Conservation (phyloP, 225 moss, liverwort and hornwort genomes). For the Takakia lepidozioides region DNA sequence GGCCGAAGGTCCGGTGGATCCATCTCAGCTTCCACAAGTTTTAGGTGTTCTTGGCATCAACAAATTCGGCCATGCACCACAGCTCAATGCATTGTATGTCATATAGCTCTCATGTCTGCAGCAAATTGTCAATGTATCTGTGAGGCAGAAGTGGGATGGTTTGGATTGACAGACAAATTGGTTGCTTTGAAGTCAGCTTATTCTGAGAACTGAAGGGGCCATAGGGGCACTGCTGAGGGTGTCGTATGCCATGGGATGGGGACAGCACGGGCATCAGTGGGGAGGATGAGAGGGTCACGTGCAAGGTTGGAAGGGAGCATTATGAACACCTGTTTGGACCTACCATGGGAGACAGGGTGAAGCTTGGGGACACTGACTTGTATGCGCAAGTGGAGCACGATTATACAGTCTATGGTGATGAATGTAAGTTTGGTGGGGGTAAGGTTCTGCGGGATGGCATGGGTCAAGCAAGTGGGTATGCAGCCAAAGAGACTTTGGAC, state of each 20-base stretch:
- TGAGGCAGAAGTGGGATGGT: too few species aligned
- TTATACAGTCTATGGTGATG: conserved; percentile 63
- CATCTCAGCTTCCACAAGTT: conserved; percentile 54
- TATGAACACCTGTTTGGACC: conserved; percentile 69
- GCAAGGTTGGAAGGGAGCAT: conserved; percentile 35
- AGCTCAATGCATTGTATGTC: conserved; percentile 54
- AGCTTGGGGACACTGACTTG: conserved; percentile 78
- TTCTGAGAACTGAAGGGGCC: too few species aligned
- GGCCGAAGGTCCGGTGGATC: conserved; percentile 62
- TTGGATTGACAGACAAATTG: too few species aligned
- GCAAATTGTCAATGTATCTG: neutral
- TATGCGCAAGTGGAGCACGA: conserved; percentile 66
- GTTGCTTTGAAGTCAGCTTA: too few species aligned
- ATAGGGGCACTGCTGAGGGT: too few species aligned
- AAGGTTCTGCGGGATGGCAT: conserved; percentile 92
- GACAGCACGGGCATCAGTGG: conserved; percentile 44
- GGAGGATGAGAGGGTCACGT: conserved; percentile 21
- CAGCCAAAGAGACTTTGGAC: conserved; percentile 43
- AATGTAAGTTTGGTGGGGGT: conserved; percentile 94
- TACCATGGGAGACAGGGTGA: conserved; percentile 65
- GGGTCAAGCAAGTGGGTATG: conserved; percentile 84
- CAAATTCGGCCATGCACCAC: conserved; percentile 56
- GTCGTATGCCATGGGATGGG: conserved; percentile 18
- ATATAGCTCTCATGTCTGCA: neutral
- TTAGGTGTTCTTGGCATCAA: conserved; percentile 43